Percentiles rank a stretch among this genome's conserved stretches.
phyloP scores from a whole-genome alignment of 345 rosid species.

The Xanthoceras sorbifolium region DNA sequence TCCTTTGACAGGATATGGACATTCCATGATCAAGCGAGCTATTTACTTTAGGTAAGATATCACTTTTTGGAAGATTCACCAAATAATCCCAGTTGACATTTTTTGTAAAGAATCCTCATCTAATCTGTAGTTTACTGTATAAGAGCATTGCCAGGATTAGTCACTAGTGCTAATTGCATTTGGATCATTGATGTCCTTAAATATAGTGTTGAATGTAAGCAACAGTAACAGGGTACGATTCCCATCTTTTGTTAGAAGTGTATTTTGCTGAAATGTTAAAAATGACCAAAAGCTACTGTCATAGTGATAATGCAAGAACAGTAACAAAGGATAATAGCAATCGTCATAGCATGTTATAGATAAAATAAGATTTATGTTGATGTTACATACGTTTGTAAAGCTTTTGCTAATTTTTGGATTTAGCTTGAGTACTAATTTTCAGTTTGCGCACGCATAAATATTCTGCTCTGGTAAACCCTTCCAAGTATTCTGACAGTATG shows the following conservation, averaged over 20 bases:
- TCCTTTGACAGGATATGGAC: constrained; percentile 5
- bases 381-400: neutral
- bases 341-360: neutral
- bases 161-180: neutral
- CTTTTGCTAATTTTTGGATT: neutral
- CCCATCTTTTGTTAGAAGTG: constrained; percentile 1
- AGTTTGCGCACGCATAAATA: neutral
- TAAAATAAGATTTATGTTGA: neutral
- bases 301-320: neutral
- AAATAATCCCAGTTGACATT: neutral
- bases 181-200: neutral
- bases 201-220: neutral
- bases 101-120: neutral
- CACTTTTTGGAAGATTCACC: neutral
- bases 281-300: neutral
- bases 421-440: neutral
- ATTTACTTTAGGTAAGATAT: constrained; percentile 4
- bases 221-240: neutral
- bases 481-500: neutral
- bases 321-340: neutral
- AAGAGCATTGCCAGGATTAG: neutral
- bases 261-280: neutral
- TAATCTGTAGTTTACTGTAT: neutral
- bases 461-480: neutral
- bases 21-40: constrained; percentile 16